Evolutionary conservation across 805 yeast genomes (phyloP).

Genomic region (Teunomyces panamensis): DNA sequence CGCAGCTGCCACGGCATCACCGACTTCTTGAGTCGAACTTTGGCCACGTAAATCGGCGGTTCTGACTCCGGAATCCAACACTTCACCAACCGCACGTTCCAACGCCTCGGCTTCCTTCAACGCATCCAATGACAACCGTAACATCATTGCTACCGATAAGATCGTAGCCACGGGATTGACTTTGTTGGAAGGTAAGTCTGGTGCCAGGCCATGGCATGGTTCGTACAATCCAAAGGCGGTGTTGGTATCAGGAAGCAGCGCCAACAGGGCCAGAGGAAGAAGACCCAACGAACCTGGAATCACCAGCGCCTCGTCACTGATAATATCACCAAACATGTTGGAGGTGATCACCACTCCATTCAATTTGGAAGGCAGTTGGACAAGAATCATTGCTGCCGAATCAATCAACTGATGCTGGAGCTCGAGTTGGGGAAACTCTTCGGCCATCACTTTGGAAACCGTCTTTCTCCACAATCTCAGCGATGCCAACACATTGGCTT

Average conservation of each 20-base stretch:
- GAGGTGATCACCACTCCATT: slow-evolving; percentile 92
- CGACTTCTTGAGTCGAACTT: slow-evolving; percentile 84
- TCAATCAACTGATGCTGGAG: slow-evolving; percentile 95
- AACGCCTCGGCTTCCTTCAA: slow-evolving; percentile 82
- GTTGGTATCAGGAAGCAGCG: slow-evolving; percentile 95
- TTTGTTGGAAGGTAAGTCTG: slow-evolving; percentile 81
- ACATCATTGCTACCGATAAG: slow-evolving; percentile 96
- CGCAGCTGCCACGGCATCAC: slow-evolving; percentile 84
- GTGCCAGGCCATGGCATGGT: slow-evolving; percentile 99
- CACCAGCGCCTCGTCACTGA: slow-evolving; percentile 96
- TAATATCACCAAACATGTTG: slow-evolving; percentile 98
- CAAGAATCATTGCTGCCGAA: slow-evolving; percentile 97
- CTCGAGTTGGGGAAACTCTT: slow-evolving; percentile 86
- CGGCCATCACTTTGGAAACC: slow-evolving; percentile 76
- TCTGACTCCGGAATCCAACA: slow-evolving; percentile 78
- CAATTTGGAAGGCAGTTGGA: slow-evolving; percentile 84
- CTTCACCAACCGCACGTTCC: slow-evolving; percentile 82
- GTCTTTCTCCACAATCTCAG: slow-evolving; percentile 96
- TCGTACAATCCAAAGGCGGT: slow-evolving; percentile 94
- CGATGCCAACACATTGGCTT: slow-evolving; percentile 95
- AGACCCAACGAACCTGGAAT: slow-evolving; percentile 97
- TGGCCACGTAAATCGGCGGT: slow-evolving; percentile 90
- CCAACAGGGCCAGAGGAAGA: slow-evolving; percentile 92
- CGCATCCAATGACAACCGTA: slow-evolving; percentile 81
- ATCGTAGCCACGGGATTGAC: slow-evolving; percentile 96